phyloP scores from a whole-genome alignment of 208 protist genomes.

The Porcisia hertigi region DNA sequence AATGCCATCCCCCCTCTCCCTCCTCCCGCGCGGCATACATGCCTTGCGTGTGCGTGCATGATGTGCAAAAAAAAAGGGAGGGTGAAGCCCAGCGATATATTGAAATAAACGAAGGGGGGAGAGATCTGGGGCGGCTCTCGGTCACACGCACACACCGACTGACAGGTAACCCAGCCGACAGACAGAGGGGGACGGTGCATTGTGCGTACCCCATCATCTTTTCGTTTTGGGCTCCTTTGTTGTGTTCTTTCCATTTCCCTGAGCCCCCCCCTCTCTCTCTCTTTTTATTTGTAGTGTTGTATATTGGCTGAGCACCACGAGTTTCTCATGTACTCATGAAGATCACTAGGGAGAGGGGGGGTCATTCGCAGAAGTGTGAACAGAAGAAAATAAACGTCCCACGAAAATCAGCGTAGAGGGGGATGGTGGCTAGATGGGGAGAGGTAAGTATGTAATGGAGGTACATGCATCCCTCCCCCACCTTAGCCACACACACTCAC shows the following conservation, averaged over 20 bases:
- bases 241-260: neutral
- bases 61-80: neutral
- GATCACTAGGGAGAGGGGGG: neutral
- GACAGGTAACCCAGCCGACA: too few species aligned
- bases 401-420: neutral
- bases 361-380: neutral
- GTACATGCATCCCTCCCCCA: too few species aligned
- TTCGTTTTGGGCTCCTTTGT: neutral
- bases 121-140: neutral
- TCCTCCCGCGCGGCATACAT: neutral
- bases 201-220: neutral
- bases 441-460: too few species aligned
- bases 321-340: neutral
- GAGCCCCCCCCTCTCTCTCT: neutral
- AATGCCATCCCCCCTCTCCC: neutral
- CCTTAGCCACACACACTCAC: neutral
- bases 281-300: neutral
- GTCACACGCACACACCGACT: neutral
- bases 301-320: neutral
- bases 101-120: neutral
- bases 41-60: neutral
- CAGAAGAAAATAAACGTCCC: neutral
- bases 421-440: too few species aligned
- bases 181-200: neutral
- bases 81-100: too few species aligned